Percentiles rank a stretch among this genome's conserved stretches.
These are phyloP conservation scores for Sanguinoderma infundibulare DNA, from an alignment of 1,284 basidiomycete species.

Conservation along the genomic window DNA sequence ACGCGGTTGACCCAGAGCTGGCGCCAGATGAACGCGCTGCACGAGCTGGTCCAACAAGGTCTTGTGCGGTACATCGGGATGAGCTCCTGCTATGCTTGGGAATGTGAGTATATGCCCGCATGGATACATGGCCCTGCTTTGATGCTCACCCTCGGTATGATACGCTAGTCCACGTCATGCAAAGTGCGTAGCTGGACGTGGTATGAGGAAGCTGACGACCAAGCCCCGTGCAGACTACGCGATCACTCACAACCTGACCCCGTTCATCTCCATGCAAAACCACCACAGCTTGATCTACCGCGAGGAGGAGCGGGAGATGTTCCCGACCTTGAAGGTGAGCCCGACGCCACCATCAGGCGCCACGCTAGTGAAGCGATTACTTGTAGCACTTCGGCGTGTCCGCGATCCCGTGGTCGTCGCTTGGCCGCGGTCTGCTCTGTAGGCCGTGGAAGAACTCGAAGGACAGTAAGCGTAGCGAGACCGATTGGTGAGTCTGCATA, in stretches of 20 bases:
- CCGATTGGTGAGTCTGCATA: slow-evolving; percentile 13
- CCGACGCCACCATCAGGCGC: background rate
- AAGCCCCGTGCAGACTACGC: slow-evolving; percentile 26
- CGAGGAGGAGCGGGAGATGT: slow-evolving; percentile 27
- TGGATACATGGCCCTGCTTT: too few species aligned
- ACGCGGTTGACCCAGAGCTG: background rate
- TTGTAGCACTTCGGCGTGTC: slow-evolving; percentile 12
- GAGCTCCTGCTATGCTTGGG: slow-evolving; percentile 40
- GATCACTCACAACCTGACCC: slow-evolving; percentile 27
- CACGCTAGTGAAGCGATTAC: background rate
- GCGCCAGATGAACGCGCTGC: slow-evolving; percentile 36
- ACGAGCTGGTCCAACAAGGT: slow-evolving; percentile 40
- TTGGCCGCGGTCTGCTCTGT: slow-evolving; percentile 38
- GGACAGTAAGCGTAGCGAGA: slow-evolving; percentile 27
- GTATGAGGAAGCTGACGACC: too few species aligned
- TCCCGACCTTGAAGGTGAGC: slow-evolving; percentile 5
- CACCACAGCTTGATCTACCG: slow-evolving; percentile 36
- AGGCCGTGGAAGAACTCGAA: slow-evolving; percentile 30
- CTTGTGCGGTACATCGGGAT: slow-evolving; percentile 44
- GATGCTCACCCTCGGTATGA: too few species aligned
- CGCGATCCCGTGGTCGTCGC: slow-evolving; percentile 31
- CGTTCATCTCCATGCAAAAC: slow-evolving; percentile 44
- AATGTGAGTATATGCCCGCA: slow-evolving; percentile 38
- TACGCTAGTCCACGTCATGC: background rate
- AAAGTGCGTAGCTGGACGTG: background rate